These are phyloP conservation scores for Malassezia sp. DNA, from an alignment of 1,284 basidiomycete species.

Conservation along the genomic window DNA sequence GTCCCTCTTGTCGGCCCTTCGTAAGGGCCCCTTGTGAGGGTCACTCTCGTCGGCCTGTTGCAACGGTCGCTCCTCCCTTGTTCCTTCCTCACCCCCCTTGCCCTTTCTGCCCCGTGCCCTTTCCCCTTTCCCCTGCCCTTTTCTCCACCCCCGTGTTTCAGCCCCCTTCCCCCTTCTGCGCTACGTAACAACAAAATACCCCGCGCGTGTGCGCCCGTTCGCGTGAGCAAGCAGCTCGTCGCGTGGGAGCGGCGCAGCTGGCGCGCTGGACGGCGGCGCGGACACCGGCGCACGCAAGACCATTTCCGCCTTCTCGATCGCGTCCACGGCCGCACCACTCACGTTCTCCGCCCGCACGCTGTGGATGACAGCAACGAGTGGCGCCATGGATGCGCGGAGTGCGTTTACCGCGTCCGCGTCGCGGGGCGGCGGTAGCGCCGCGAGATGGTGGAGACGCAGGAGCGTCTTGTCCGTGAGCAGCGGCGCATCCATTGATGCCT, in stretches of 20 bases:
- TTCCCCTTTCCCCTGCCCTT: no score
- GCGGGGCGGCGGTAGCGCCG: slow-evolving; percentile 17
- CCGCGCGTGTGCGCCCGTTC: not conserved
- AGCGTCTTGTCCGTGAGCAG: slow-evolving; percentile 14
- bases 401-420: slow-evolving; percentile 3
- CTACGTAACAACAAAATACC: not conserved
- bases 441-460: slow-evolving; percentile 15
- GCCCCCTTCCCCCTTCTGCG: no score
- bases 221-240: not conserved
- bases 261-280: no score
- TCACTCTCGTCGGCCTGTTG: no score
- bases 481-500: not conserved
- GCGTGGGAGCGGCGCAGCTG: not conserved
- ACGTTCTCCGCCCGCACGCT: slow-evolving; percentile 9
- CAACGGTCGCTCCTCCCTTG: no score
- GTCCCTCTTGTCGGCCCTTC: no score
- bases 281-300: not conserved
- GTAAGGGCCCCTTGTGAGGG: no score
- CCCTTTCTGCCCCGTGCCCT: no score
- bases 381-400: slow-evolving; percentile 11
- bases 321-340: no score
- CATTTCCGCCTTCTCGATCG: no score
- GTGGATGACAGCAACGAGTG: slow-evolving; percentile 17
- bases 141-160: no score
- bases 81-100: no score